Conservation (phyloP, 257 asterid species). For the Nicotiana benthamiana region DNA sequence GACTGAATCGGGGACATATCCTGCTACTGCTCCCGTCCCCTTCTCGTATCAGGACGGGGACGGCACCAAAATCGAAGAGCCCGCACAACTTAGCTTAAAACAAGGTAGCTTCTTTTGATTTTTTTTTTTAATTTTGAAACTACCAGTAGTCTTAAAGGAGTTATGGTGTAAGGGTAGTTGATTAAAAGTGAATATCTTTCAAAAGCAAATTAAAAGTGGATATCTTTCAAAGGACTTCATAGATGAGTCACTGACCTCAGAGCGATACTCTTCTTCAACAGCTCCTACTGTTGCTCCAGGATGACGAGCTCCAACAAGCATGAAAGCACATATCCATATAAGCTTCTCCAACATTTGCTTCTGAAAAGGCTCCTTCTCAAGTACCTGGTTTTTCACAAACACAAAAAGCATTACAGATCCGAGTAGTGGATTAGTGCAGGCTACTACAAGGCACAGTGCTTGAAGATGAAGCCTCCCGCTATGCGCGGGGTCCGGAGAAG, state of each 20-base stretch:
- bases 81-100: not conserved
- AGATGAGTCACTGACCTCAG: constrained; percentile 50
- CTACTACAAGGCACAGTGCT: not conserved
- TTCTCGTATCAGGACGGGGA: too few relatives aligned
- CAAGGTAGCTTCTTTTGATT: not conserved
- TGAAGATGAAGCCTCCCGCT: not conserved
- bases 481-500: too few relatives aligned
- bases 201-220: not conserved
- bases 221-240: not conserved
- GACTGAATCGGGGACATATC: too few relatives aligned
- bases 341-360: constrained; percentile 98
- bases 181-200: not conserved
- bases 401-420: not conserved
- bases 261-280: constrained; percentile 46
- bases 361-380: constrained; percentile 72
- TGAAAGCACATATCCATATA: constrained; percentile 96
- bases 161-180: not conserved
- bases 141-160: not conserved
- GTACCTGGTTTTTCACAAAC: constrained; percentile 41
- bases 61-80: too few relatives aligned
- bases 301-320: constrained; percentile 99
- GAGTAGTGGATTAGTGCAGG: not conserved
- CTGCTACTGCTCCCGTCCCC: too few relatives aligned
- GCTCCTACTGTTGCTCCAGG: constrained; percentile 32
- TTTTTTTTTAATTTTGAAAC: not conserved